Evolutionary conservation across 2,329 filamentous ascomycete genomes (phyloP).

Genomic region (Epichloe festucae): DNA sequence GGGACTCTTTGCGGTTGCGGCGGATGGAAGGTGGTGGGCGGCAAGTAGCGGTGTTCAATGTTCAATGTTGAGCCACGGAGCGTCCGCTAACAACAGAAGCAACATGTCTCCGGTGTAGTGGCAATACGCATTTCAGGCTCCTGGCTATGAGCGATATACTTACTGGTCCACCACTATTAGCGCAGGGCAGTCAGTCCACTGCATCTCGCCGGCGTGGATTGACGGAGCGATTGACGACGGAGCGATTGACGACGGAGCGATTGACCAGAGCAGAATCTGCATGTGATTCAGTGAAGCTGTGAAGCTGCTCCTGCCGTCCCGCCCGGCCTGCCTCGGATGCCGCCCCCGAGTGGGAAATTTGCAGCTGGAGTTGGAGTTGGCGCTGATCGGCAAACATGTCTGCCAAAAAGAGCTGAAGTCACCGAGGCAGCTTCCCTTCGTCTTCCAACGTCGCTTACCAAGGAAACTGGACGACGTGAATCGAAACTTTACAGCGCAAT

Average conservation of each 20-base stretch:
- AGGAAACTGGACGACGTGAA: too few relatives aligned
- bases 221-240: too few relatives aligned
- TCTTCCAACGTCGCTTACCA: too few relatives aligned
- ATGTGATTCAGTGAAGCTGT: too few relatives aligned
- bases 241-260: too few relatives aligned
- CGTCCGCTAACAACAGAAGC: conserved; percentile 4
- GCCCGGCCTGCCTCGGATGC: too few relatives aligned
- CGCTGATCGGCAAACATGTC: not conserved
- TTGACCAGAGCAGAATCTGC: too few relatives aligned
- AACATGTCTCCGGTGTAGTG: conserved; percentile 5
- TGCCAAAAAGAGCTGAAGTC: too few relatives aligned
- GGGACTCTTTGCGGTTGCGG: not conserved
- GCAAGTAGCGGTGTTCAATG: not conserved
- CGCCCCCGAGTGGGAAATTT: not conserved
- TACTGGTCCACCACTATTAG: not conserved
- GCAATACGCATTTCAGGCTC: not conserved
- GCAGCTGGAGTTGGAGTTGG: not conserved
- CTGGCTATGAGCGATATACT: conserved; percentile 7
- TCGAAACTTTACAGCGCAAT: too few relatives aligned
- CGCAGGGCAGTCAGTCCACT: too few relatives aligned
- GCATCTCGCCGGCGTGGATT: too few relatives aligned
- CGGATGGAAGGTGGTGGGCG: not conserved
- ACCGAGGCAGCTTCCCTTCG: not conserved
- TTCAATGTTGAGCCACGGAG: not conserved
- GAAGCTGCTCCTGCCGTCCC: too few relatives aligned